Base-by-base conservation (phyloP, 106 monocot genomes). In the Phalaenopsis equestris region DNA sequence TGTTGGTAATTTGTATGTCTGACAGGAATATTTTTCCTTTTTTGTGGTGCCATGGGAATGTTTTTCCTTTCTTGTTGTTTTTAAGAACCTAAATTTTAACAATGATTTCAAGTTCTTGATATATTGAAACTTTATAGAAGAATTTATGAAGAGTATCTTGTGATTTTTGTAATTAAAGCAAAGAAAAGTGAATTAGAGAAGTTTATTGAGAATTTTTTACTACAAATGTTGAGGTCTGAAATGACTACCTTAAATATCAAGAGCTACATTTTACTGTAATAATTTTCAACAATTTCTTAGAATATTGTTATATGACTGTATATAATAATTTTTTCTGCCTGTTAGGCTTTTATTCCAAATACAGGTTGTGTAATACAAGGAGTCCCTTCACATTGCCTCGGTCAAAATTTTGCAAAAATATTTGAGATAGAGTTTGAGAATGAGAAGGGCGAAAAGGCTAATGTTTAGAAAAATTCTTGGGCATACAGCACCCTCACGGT, bases 391-490 rank as follows among this genome's bases (percentile, higher is more conserved):
- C 97, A 98, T 85, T 98, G 97, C 80, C 94, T 98, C 83, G 97
- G 97, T 30, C 97, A 98, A 90, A 98, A 98, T 86, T 98, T 98
- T 88, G 94, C 97, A 42, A 98, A 92, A 83, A 98, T 98, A 94
- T 98, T 98, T 77, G 79, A 98, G 72, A 98, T 98, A 75, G 86
- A 84, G 77, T 98, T 92, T 85, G 97, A 98, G 84, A 91, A 98
- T 80, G 97, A 98, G 39, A 98, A 87, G 75, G 83, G 97, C 77
- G 87, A 90, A 73, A 98, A 91, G 77, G 84, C 84, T 48, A 98
- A 92, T 92, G 97, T 89, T 38, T 98, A 94, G 97, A 94, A 98
- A 81, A 98, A 98, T 87, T 98, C 97, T 81, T 98, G 97, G 97
- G 97, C 94, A 30, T 98, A 98, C 64, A 98, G 89, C 78, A 92